Base-by-base conservation (phyloP, 164 flowering plant genomes). In the Nelumbo lutea region DNA sequence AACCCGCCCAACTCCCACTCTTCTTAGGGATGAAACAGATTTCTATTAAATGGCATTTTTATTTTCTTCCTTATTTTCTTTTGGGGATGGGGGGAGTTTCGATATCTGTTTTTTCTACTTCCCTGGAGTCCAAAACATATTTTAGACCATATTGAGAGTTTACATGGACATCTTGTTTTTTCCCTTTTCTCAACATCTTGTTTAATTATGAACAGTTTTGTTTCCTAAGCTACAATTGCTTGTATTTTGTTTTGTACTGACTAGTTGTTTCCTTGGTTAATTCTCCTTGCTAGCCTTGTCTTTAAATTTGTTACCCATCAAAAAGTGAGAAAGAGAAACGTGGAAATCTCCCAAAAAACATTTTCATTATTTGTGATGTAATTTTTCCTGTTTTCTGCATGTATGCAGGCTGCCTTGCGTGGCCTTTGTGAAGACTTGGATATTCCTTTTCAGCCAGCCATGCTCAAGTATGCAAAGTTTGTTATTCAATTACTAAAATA, bases 401-500 rank as follows among this genome's bases (percentile, higher is more conserved):
- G 50, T 73, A 45, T 72, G 79, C 81, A 90, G 98, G 90, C 78
- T 77, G 77, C 85, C 7, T 77, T 93, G 72, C 91, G 81, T 70
- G 86, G 82, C 64, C 90, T 93, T 70, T 93, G 98, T 86, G 83
- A 86, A 59, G 96, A 91, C 58, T 72, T 93, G 74, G 82, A 76
- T 57, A 88, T 93, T 77, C 92, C 96, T 70, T 93, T 93, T 72
- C 92, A 93, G 71, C 51, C 74, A 59, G 47, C 85, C 69, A 91
- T 93, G 98, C 94, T 91, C 59, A 89, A 81, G 98, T 91, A 84
- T 61, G 85, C 38, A 15, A 73, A 11, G 43, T 46, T 7, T 46
- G 7, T 46, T 27, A 27, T 27, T 27, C 27, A 27, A 27, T 27
- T 27, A 27, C 27, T 27, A 27, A 27, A 27, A 27, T 27, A 27